Evolutionary conservation across 768 basidiomycete species (phyloP).

Genomic region (Daedaleopsis nitida): DNA sequence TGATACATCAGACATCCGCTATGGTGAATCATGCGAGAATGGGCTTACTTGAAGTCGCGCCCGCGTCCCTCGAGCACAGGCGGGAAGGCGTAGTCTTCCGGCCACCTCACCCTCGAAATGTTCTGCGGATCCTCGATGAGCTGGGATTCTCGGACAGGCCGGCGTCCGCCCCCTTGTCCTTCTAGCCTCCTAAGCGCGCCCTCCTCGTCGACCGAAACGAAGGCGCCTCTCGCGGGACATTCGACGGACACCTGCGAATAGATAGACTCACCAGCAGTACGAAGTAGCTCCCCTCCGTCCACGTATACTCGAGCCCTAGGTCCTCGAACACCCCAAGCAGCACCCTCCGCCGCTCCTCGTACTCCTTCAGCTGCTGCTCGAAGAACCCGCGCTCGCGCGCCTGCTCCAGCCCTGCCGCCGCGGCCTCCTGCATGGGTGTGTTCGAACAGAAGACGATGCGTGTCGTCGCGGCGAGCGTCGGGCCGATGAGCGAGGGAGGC

Average conservation of each 20-base stretch:
- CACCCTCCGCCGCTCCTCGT: slow-evolving; percentile 73
- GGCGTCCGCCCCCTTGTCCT: no score
- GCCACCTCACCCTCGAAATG: slow-evolving; percentile 71
- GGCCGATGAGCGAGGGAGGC: slow-evolving; percentile 74
- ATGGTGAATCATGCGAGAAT: not conserved
- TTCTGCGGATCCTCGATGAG: slow-evolving; percentile 46
- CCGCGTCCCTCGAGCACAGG: slow-evolving; percentile 74
- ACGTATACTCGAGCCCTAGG: slow-evolving; percentile 80
- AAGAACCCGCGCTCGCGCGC: slow-evolving; percentile 75
- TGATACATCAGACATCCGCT: slow-evolving; percentile 6
- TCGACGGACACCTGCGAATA: not conserved
- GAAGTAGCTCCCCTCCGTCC: slow-evolving; percentile 92
- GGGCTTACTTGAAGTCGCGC: slow-evolving; percentile 75
- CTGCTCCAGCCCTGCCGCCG: slow-evolving; percentile 82
- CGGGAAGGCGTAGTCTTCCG: slow-evolving; percentile 83
- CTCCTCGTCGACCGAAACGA: no score
- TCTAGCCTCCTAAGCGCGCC: no score
- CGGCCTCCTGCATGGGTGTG: slow-evolving; percentile 92
- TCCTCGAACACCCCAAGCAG: slow-evolving; percentile 76
- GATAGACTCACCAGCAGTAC: slow-evolving; percentile 68
- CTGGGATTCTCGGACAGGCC: not conserved
- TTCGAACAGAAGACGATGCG: slow-evolving; percentile 95
- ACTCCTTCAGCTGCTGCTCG: slow-evolving; percentile 71
- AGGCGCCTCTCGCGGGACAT: no score
- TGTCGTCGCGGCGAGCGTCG: slow-evolving; percentile 86